Conservation (phyloP, 768 basidiomycete genomes). For the Tylopilus intermedius region DNA sequence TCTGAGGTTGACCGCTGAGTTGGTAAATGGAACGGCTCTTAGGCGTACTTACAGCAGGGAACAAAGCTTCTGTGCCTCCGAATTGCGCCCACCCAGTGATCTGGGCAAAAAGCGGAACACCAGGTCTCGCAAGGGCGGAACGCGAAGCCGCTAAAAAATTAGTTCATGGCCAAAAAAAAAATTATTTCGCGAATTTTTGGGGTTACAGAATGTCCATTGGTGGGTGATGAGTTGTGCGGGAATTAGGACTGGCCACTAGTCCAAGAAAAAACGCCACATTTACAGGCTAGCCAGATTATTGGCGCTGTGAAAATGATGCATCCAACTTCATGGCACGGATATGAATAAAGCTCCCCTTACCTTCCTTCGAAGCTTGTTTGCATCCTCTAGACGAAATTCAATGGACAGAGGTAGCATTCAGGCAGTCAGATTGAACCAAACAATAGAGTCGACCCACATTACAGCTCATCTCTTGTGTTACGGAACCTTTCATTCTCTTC, state of each 20-base stretch:
- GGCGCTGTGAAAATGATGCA: conserved; percentile 14
- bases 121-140: neutral
- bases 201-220: conserved; percentile 8
- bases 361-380: conserved; percentile 3
- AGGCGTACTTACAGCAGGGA: neutral
- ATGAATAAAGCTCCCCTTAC: conserved; percentile 17
- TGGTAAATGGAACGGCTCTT: neutral
- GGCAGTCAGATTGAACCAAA: conserved; percentile 10
- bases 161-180: conserved; percentile 6
- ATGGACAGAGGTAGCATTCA: conserved; percentile 14
- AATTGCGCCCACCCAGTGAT: conserved; percentile 1
- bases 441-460: conserved; percentile 23
- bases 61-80: conserved; percentile 3
- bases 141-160: conserved; percentile 11
- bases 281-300: conserved; percentile 5
- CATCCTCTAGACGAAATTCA: conserved; percentile 6
- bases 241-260: conserved; percentile 15
- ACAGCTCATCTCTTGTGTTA: conserved; percentile 30
- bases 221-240: conserved; percentile 11
- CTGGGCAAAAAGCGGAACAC: conserved; percentile 1
- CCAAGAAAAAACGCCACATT: conserved; percentile 8
- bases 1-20: neutral
- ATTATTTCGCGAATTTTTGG: conserved; percentile 5
- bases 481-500: conserved; percentile 30
- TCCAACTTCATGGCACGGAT: conserved; percentile 21